These are phyloP conservation scores for Metschnikowia baotianmanensis DNA, from an alignment of 805 yeast species.

Conservation along the genomic window DNA sequence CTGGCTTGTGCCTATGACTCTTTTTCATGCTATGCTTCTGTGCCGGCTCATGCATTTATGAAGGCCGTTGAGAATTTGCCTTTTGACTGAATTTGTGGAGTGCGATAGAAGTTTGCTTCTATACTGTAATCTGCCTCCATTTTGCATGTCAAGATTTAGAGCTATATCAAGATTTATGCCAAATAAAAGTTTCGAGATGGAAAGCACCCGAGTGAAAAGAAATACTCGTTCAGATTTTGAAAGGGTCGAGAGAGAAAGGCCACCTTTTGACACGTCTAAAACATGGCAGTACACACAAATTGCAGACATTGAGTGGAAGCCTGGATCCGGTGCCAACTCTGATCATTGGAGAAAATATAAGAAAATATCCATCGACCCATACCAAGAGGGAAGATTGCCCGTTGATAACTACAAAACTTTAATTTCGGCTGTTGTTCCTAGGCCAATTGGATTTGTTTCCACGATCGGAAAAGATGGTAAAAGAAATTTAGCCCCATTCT, in stretches of 20 bases:
- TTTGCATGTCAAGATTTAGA: not conserved
- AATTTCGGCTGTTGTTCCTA: conserved; percentile 53
- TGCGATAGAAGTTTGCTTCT: too few species aligned
- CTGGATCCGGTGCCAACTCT: conserved; percentile 47
- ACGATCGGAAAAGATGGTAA: conserved; percentile 43
- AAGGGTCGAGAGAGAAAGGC: conserved; percentile 11
- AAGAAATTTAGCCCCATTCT: conserved; percentile 58
- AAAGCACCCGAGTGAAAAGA: conserved; percentile 5
- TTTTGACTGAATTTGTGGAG: too few species aligned
- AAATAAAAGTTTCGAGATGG: conserved; percentile 4
- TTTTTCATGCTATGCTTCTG: conserved; percentile 1
- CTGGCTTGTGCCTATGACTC: conserved; percentile 1
- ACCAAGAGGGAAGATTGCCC: conserved; percentile 33
- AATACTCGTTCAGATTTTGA: conserved; percentile 14
- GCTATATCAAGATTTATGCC: not conserved
- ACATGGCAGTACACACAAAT: conserved; percentile 23
- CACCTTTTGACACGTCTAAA: conserved; percentile 7
- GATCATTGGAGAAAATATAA: conserved; percentile 44
- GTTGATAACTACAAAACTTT: conserved; percentile 49
- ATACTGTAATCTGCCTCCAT: not conserved
- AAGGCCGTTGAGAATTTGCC: too few species aligned
- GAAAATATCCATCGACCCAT: conserved; percentile 51
- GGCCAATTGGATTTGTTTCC: conserved; percentile 61
- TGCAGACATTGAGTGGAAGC: conserved; percentile 38
- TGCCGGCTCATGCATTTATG: conserved; percentile 4